Conservation (phyloP, 192 early-diverging fungal genomes). For the Gamsiella multidivaricata region DNA sequence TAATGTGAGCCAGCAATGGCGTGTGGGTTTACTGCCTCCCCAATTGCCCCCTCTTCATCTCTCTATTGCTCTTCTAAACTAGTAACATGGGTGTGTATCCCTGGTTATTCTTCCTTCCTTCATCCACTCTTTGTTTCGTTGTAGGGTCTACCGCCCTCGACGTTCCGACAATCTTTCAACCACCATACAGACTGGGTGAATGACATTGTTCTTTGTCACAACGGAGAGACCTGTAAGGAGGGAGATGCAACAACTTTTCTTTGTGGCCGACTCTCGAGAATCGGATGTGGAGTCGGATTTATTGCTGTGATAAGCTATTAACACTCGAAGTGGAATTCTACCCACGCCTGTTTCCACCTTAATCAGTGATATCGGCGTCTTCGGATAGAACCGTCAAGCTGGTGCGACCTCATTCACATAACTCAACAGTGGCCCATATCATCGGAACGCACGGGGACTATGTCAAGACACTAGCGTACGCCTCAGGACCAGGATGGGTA, state of each 20-base stretch:
- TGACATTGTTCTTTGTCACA: constrained; percentile 83
- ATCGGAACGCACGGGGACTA: constrained; percentile 92
- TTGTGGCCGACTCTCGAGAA: no score
- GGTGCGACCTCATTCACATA: constrained; percentile 71
- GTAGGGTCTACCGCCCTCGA: constrained; percentile 63
- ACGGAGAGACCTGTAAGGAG: constrained; percentile 68
- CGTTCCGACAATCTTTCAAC: constrained; percentile 73
- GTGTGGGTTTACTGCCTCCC: no score
- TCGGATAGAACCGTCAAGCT: constrained; percentile 90
- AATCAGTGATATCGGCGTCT: constrained; percentile 85
- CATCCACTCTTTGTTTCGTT: background rate
- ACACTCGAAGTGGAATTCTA: no score
- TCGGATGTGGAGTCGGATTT: no score
- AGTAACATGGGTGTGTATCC: no score
- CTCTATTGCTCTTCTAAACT: no score
- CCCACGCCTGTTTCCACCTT: background rate
- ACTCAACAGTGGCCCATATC: constrained; percentile 61
- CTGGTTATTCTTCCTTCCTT: no score
- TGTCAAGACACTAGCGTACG: constrained; percentile 90
- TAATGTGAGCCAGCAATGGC: background rate
- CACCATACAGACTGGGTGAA: constrained; percentile 98
- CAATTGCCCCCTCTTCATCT: no score
- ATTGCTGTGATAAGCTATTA: no score
- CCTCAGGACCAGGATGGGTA: constrained; percentile 76
- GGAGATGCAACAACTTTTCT: background rate